Conservation (phyloP, 129 eudicot genomes). For the Erigeron canadensis region DNA sequence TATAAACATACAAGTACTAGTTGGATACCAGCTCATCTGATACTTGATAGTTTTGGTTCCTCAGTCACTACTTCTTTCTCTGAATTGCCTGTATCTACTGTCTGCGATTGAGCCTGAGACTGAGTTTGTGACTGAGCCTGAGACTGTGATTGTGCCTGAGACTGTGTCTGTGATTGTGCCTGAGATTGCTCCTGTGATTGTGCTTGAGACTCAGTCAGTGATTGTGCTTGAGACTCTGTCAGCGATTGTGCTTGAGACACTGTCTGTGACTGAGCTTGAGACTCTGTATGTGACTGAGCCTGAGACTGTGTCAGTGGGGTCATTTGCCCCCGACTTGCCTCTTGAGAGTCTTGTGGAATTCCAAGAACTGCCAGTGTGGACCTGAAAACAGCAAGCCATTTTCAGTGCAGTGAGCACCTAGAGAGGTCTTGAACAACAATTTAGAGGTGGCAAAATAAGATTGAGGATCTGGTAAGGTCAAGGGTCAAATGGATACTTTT, state of each 20-base stretch:
- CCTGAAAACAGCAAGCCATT: conserved; percentile 38
- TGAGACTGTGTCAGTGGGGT: conserved; percentile 40
- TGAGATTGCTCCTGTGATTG: conserved; percentile 46
- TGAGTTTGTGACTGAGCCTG: conserved; percentile 42
- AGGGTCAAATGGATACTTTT: background rate
- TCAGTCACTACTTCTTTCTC: conserved; percentile 49
- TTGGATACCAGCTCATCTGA: conserved; percentile 32
- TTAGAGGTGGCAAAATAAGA: background rate
- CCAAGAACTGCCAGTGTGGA: conserved; percentile 74
- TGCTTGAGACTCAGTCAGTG: conserved; percentile 36
- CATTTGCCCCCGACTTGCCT: conserved; percentile 45
- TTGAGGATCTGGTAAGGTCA: background rate
- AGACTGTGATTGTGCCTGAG: conserved; percentile 46
- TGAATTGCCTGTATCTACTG: conserved; percentile 48
- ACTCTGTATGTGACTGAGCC: conserved; percentile 44
- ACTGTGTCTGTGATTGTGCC: conserved; percentile 42
- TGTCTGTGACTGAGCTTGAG: conserved; percentile 46
- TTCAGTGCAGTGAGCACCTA: background rate
- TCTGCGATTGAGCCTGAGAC: conserved; percentile 47
- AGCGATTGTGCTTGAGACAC: conserved; percentile 43
- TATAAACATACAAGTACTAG: background rate
- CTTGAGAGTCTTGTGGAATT: conserved; percentile 57
- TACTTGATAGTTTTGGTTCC: conserved; percentile 55
- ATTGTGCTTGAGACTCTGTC: conserved; percentile 49
- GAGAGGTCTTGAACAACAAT: conserved; percentile 9